Evolutionary conservation across 139 green algal species (phyloP), one percentile per base, ranked within the genome.

Genomic region (Nannochloris sp.): DNA sequence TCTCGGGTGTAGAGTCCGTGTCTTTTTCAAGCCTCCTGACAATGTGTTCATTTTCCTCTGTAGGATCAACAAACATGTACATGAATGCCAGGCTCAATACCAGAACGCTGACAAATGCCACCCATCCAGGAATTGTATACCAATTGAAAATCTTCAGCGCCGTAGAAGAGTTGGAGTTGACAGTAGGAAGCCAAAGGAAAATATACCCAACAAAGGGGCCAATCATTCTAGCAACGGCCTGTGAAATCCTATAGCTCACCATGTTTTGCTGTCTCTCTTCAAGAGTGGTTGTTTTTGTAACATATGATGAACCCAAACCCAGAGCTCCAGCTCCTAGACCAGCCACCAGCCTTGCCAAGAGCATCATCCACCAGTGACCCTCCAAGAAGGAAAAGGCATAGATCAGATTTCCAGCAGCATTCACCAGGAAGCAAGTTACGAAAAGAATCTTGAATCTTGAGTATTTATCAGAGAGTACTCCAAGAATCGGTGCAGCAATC

Each of bases 61-160:
- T 68, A 18, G 69, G 69, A 48, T 76, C 62, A 6, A 10, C 16
- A 57, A 71, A 71, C 2, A 36, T 34, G 40, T 46, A 71, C 43
- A 19, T 19, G 49, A 71, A 71, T 24, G 71, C 37, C 37, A 53
- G 7, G 27, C 27, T n/a, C 12, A 76, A 19, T 9, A 25, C 18
- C 37, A 44, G 1, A 21, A 76, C 62, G 2, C 67, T 16, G 3
- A 43, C 11, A 8, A 53, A 61, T 12, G 69, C 55, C 16, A 56
- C 34, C 69, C 69, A 76, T 31, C 69, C 69, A n/a, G 69, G 67
- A n/a, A 67, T 44, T 5, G 58, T 73, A 57, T 73, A 73, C 61
- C 61, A 76, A 63, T 76, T 76, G 61, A 76, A 76, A 3, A 71
- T 14, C 62, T 76, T 70, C 9, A 71, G 44, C n/a, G 9, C 69